Evolutionary conservation across 257 asterid species (phyloP).

Genomic region (Linderniella brevidens): DNA sequence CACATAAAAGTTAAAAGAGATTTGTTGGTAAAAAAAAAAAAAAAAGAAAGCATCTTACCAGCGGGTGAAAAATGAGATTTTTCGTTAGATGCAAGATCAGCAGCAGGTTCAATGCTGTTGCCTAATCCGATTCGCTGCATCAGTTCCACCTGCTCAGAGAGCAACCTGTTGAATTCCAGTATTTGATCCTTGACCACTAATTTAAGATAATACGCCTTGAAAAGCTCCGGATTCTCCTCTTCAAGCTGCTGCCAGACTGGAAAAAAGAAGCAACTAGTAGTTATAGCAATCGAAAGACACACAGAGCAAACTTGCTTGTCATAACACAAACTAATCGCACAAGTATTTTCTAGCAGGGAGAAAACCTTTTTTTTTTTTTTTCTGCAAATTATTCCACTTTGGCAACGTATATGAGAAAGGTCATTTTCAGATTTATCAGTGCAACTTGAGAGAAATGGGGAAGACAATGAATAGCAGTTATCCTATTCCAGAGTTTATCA

Average conservation of each 20-base stretch:
- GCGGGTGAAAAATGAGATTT: constrained; percentile 41
- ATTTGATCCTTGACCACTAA: constrained; percentile 72
- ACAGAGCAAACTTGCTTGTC: constrained; percentile 2
- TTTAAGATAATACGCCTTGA: constrained; percentile 58
- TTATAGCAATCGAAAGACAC: not conserved
- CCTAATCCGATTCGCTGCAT: constrained; percentile 38
- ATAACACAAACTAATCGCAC: no score
- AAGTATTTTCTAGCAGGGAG: no score
- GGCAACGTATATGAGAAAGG: no score
- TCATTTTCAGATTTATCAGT: no score
- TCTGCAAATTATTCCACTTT: no score
- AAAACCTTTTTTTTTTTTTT: no score
- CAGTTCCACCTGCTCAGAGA: constrained; percentile 46
- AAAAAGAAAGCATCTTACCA: constrained; percentile 22
- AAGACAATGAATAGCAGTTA: not conserved
- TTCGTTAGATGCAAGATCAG: constrained; percentile 50
- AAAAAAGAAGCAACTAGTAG: constrained; percentile 11
- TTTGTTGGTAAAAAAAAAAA: no score
- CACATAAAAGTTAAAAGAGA: no score
- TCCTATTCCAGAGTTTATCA: constrained; percentile 5
- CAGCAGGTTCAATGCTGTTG: constrained; percentile 30
- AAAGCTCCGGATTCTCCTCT: constrained; percentile 62
- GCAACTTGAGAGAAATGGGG: not conserved
- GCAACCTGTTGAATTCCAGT: constrained; percentile 65
- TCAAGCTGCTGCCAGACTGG: constrained; percentile 90